phyloP scores from a whole-genome alignment of 495 filamentous ascomycete species.

The Aspergillus steynii region DNA sequence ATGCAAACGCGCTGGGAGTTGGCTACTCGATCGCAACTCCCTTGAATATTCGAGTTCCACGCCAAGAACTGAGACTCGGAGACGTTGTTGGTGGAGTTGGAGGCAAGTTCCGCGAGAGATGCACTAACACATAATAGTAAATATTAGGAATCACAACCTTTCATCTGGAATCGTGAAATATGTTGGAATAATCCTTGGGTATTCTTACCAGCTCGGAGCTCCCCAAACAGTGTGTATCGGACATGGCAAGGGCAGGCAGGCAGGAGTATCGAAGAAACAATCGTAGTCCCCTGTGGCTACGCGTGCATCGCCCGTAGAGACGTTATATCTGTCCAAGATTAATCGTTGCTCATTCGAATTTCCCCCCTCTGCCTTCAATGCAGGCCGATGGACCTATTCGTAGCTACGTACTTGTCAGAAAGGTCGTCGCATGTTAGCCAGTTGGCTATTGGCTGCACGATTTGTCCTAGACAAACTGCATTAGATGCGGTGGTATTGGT shows the following conservation, averaged over 20 bases:
- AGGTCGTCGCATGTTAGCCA: too few species aligned
- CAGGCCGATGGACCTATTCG: too few species aligned
- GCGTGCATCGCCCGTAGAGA: background rate
- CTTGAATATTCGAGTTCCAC: constrained; percentile 1
- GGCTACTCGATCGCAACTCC: background rate
- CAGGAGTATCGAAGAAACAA: background rate
- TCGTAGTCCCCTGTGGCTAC: background rate
- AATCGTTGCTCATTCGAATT: too few species aligned
- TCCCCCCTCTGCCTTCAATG: too few species aligned
- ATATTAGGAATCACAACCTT: background rate
- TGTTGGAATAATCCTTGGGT: background rate
- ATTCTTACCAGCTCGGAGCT: background rate
- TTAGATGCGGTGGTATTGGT: too few species aligned
- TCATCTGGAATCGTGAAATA: background rate
- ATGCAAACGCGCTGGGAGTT: background rate
- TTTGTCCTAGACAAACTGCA: too few species aligned
- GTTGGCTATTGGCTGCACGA: too few species aligned
- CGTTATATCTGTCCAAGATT: background rate
- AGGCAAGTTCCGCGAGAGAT: background rate
- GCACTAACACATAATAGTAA: background rate
- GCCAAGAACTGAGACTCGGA: background rate
- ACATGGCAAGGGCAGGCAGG: background rate
- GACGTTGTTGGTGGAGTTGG: background rate
- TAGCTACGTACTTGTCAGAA: too few species aligned
- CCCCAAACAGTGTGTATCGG: background rate